These are phyloP conservation scores for Nicotiana attenuata DNA, from an alignment of 257 asterid species.

Conservation along the genomic window DNA sequence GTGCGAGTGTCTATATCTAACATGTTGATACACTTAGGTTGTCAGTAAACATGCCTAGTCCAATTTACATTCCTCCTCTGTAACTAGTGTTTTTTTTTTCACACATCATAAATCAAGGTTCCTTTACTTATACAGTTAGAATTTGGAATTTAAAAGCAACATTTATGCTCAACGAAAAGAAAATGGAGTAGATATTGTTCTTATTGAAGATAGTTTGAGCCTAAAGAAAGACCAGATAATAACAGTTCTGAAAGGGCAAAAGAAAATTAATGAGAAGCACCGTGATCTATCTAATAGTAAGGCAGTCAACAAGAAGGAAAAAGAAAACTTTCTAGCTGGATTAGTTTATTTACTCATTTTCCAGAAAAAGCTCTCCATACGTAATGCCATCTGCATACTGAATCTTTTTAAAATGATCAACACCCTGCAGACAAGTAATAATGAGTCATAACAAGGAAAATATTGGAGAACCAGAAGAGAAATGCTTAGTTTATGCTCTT, in stretches of 20 bases:
- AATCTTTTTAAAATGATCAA: slow-evolving; percentile 96
- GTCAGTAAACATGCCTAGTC: background rate
- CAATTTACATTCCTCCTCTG: background rate
- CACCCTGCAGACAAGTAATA: slow-evolving; percentile 61
- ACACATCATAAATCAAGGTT: background rate
- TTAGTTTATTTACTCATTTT: slow-evolving; percentile 69
- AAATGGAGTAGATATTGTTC: background rate
- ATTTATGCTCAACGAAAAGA: background rate
- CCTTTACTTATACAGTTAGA: background rate
- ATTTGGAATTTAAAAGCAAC: background rate
- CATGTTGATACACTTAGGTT: background rate
- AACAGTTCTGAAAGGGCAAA: background rate
- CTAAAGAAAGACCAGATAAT: background rate
- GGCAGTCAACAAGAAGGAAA: background rate
- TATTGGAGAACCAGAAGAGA: slow-evolving; percentile 1
- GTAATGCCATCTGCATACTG: slow-evolving; percentile 94
- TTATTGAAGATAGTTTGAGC: background rate
- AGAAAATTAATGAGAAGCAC: background rate
- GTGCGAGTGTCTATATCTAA: background rate
- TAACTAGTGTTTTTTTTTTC: background rate
- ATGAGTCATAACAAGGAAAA: slow-evolving; percentile 15
- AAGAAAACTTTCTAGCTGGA: slow-evolving; percentile 6
- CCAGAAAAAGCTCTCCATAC: slow-evolving; percentile 92
- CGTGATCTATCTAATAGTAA: background rate
- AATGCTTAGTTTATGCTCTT: background rate